These are phyloP conservation scores for Apiospora sp. DNA, from an alignment of 2,329 filamentous ascomycete species.

Conservation along the genomic window DNA sequence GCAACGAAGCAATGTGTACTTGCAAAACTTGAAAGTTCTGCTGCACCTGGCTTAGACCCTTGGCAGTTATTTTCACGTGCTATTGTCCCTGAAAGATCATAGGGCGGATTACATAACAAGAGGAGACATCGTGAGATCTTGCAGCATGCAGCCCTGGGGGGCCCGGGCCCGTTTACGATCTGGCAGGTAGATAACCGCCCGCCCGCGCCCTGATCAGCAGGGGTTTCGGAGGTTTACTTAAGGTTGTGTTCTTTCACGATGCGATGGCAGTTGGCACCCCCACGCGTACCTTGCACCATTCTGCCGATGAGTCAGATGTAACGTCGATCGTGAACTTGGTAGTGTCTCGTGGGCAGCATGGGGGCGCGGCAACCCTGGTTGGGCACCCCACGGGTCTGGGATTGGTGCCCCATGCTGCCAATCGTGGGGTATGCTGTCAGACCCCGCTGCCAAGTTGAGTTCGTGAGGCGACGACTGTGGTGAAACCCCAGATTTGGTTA, in stretches of 20 bases:
- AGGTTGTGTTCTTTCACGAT: not conserved
- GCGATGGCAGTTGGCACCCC: not conserved
- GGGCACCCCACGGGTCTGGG: not conserved
- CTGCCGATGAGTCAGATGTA: not conserved
- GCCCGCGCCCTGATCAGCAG: not conserved
- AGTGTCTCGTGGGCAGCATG: not conserved
- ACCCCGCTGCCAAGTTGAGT: not conserved
- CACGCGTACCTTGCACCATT: not conserved
- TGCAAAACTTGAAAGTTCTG: not conserved
- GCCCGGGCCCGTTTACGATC: not conserved
- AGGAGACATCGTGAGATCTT: not conserved
- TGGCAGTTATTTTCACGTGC: not conserved
- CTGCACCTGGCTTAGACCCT: not conserved
- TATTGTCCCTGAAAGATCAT: not conserved
- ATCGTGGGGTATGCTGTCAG: not conserved
- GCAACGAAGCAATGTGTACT: not conserved
- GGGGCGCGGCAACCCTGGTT: not conserved
- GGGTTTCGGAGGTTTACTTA: not conserved
- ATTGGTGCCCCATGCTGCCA: not conserved
- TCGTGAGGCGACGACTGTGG: not conserved
- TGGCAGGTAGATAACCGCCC: not conserved
- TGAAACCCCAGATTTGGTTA: not conserved
- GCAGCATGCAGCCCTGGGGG: not conserved
- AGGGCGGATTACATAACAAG: not conserved
- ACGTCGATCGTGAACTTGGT: constrained; percentile 15